These are phyloP conservation scores for Saccharomyces jurei DNA, from an alignment of 805 yeast species.

Conservation along the genomic window DNA sequence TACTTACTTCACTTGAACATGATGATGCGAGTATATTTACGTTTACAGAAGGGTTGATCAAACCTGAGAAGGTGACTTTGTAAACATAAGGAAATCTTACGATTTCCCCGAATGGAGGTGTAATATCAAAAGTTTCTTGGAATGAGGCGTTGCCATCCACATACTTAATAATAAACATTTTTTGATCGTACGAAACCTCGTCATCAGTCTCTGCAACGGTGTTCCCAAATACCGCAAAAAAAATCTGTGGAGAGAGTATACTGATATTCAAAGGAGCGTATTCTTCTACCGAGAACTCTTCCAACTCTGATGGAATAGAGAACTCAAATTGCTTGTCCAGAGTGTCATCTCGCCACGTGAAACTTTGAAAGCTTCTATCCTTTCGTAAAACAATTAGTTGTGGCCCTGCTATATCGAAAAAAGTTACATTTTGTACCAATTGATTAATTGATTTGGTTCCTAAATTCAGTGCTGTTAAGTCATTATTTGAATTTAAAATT, in stretches of 20 bases:
- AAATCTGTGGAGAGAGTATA: constrained; percentile 12
- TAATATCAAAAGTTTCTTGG: constrained; percentile 36
- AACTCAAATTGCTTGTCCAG: constrained; percentile 5
- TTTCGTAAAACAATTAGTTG: not conserved
- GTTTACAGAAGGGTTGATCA: constrained; percentile 31
- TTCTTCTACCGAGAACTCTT: constrained; percentile 26
- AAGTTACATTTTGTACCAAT: constrained; percentile 4
- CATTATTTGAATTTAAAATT: constrained; percentile 3
- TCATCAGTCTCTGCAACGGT: constrained; percentile 14
- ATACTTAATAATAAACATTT: constrained; percentile 16
- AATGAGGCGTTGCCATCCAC: constrained; percentile 6
- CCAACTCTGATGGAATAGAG: constrained; percentile 23
- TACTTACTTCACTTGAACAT: constrained; percentile 53
- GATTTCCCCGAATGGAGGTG: constrained; percentile 46
- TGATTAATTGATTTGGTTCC: not conserved
- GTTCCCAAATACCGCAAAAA: constrained; percentile 27
- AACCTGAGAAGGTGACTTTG: constrained; percentile 31
- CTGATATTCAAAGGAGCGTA: constrained; percentile 21
- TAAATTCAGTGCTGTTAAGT: constrained; percentile 4
- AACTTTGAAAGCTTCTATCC: not conserved
- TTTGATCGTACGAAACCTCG: constrained; percentile 25
- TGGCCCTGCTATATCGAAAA: constrained; percentile 9
- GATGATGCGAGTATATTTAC: constrained; percentile 49
- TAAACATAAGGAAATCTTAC: constrained; percentile 43
- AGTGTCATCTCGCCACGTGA: not conserved